Evolutionary conservation across 345 rosid genomes (phyloP).

Genomic region (Theobroma cacao): DNA sequence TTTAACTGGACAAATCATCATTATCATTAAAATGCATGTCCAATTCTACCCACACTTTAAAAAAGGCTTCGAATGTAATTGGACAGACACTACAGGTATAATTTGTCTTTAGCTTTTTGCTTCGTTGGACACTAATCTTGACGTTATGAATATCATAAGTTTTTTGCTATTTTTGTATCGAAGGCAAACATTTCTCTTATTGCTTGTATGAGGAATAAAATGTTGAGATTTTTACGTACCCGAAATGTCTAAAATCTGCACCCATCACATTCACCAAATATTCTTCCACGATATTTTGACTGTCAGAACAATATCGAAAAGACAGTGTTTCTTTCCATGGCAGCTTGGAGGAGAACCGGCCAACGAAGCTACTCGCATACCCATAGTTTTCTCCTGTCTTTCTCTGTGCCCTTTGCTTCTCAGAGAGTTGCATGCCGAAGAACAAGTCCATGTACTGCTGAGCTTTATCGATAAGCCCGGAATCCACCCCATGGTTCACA

Average conservation of each 20-base stretch:
- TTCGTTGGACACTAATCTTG: too few species aligned
- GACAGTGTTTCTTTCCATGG: conserved; percentile 97
- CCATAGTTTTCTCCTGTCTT: conserved; percentile 64
- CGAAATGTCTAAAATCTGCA: conserved; percentile 49
- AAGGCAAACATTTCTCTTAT: background rate
- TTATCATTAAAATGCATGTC: too few species aligned
- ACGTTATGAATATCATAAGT: background rate
- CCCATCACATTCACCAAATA: conserved; percentile 59
- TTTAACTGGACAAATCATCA: too few species aligned
- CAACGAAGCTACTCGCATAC: conserved; percentile 83
- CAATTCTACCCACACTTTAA: too few species aligned
- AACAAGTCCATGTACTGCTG: conserved; percentile 46
- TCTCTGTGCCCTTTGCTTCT: conserved; percentile 67
- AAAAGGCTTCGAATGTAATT: too few species aligned
- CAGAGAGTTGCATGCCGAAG: conserved; percentile 48
- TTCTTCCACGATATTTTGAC: conserved; percentile 32
- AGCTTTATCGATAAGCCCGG: conserved; percentile 44
- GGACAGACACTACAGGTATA: too few species aligned
- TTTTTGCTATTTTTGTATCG: too few species aligned
- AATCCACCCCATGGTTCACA: conserved; percentile 71
- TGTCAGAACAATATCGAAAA: conserved; percentile 46
- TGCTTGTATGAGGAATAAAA: background rate
- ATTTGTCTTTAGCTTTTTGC: too few species aligned
- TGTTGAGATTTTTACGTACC: conserved; percentile 35
- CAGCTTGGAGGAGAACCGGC: conserved; percentile 72